A percentile compares a stretch with the other conserved stretches of the same genome.
Evolutionary conservation across 306 rosid species (phyloP).

Genomic region (Gastrolobium bilobum): DNA sequence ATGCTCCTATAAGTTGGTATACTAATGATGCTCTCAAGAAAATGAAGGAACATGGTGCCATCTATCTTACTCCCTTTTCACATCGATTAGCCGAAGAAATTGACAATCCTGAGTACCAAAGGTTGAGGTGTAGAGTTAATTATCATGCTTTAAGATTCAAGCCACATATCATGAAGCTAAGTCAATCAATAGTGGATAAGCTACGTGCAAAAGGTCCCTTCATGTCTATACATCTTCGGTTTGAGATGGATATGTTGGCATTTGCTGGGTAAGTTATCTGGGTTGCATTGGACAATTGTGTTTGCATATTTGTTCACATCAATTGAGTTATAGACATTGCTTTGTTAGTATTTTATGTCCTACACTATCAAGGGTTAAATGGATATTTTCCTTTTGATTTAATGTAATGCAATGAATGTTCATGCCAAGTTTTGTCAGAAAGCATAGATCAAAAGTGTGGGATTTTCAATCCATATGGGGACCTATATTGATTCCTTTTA

Average conservation of each 20-base stretch:
- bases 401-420: conserved; percentile 15
- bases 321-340: conserved; percentile 26
- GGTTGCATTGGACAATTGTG: conserved; percentile 32
- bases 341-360: conserved; percentile 12
- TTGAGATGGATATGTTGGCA: conserved; percentile 99
- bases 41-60: conserved; percentile 94
- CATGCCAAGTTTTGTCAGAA: conserved; percentile 39
- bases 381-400: conserved; percentile 20
- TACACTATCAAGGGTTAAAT: conserved; percentile 14
- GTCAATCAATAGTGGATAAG: conserved; percentile 94
- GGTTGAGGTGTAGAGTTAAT: conserved; percentile 95
- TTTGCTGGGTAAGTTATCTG: conserved; percentile 88
- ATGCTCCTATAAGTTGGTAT: conserved; percentile 93
- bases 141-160: conserved; percentile 96
- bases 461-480: conserved; percentile 1
- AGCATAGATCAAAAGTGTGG: conserved; percentile 16
- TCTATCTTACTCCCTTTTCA: conserved; percentile 96
- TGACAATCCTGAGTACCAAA: conserved; percentile 90
- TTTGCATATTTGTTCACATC: conserved; percentile 27
- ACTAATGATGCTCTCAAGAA: conserved; percentile 77
- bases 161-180: conserved; percentile 86
- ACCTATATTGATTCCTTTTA: not conserved
- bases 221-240: conserved; percentile 98
- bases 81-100: conserved; percentile 99
- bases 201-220: conserved; percentile 91